Base-by-base conservation (phyloP, 495 filamentous ascomycete genomes). In the Elasticomyces elasticus region DNA sequence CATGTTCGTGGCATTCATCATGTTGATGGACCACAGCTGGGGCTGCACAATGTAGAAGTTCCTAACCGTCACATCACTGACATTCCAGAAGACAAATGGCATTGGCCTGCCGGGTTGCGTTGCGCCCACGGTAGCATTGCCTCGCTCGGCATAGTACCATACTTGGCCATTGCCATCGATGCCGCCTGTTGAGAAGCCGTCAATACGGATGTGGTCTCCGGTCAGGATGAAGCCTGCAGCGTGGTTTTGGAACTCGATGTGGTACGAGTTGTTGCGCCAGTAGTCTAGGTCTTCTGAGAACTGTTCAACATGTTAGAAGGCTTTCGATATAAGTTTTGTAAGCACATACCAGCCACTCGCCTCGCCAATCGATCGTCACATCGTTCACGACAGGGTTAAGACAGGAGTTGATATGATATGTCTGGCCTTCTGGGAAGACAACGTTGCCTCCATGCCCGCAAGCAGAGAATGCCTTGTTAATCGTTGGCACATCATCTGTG, bases 11-110 rank as follows among this genome's bases (percentile, higher is more conserved):
- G 75, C 76, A 51, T 79, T 81, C 76, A 81, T 79, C 52, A 81
- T 78, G 60, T 79, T 79, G 41, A 78, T 54, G 26, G 63, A 61
- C 78, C 76, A 79, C 7, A 81, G 65, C 26, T 65, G 76, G n/a
- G 76, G 74, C 33, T 81, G 65, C 51, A 71, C 73, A 63, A 79
- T 64, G 28, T 66, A 72, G 63, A 81, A 79, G 50, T 78, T 74
- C 22, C 71, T 66, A 17, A 80, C 76, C 17, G 64, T 65, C 22
- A 79, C 76, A 49, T 77, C 67, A 26, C 71, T 74, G 3, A 77
- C 73, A 60, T 80, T 81, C 77, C 77, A 81, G 45, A 76, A 75
- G 0, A 81, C 78, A 49, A 81, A 79, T 0, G 78, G 76, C 76
- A 81, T 81, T 0, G 76, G 77, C 25, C 76, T 65, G 17, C 77